Evolutionary conservation across 139 green algal species (phyloP).

Genomic region (Auxenochlorella pyrenoidosa): DNA sequence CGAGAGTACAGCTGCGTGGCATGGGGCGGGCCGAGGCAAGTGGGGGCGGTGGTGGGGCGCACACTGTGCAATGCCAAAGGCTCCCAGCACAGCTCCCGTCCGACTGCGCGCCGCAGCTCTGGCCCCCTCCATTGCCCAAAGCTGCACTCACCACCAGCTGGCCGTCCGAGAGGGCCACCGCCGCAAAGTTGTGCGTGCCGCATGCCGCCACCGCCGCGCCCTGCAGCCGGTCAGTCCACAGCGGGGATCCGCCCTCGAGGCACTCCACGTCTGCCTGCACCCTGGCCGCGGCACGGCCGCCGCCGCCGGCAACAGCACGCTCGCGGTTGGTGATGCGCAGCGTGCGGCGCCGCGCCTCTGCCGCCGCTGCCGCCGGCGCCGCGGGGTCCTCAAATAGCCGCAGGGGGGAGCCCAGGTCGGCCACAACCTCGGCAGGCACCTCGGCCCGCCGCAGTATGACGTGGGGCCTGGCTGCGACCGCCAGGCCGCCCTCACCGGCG

Average conservation of each 20-base stretch:
- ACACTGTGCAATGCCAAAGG: slow-evolving; percentile 43
- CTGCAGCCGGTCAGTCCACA: slow-evolving; percentile 65
- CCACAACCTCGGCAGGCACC: slow-evolving; percentile 17
- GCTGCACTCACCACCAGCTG: slow-evolving; percentile 17
- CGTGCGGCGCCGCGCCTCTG: neutral
- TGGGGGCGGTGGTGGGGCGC: neutral
- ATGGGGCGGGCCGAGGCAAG: too few relatives aligned
- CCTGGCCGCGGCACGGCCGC: neutral
- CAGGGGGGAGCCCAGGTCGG: neutral
- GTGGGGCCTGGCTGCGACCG: neutral
- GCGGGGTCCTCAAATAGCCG: slow-evolving; percentile 8
- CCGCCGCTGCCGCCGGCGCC: neutral
- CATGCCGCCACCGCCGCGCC: slow-evolving; percentile 48
- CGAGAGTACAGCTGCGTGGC: slow-evolving; percentile 63
- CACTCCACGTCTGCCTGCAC: slow-evolving; percentile 37
- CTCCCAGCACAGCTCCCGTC: too few relatives aligned
- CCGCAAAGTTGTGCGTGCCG: slow-evolving; percentile 63
- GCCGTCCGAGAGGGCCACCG: slow-evolving; percentile 41
- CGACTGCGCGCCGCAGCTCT: too few relatives aligned
- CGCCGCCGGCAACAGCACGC: slow-evolving; percentile 3
- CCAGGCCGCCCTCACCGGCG: neutral
- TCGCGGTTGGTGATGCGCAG: slow-evolving; percentile 50
- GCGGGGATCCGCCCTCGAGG: neutral
- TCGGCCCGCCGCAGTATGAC: slow-evolving; percentile 27
- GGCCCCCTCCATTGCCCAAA: too few relatives aligned